Evolutionary conservation across 164 flowering plant species (phyloP).

Genomic region (Litsea cubeba): DNA sequence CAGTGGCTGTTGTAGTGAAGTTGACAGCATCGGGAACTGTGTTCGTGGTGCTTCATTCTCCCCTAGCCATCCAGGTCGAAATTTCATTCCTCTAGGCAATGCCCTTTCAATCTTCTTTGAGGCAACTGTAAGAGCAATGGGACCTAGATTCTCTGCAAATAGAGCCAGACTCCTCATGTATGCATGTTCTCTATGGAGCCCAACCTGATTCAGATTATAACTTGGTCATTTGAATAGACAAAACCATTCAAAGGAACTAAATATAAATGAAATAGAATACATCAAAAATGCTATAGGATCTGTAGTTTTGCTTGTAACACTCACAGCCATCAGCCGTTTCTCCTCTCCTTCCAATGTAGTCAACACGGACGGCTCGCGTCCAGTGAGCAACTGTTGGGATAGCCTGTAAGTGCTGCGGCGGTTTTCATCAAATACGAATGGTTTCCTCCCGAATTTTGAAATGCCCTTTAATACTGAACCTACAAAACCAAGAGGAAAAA

Average conservation of each 20-base stretch:
- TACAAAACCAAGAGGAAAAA: constrained; percentile 12
- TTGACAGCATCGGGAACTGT: constrained; percentile 1
- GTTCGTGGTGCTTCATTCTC: constrained; percentile 29
- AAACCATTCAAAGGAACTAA: constrained; percentile 1
- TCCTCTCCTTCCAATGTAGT: constrained; percentile 48
- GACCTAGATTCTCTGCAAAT: constrained; percentile 83
- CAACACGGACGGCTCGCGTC: constrained; percentile 35
- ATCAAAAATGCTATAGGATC: not conserved
- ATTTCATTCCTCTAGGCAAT: constrained; percentile 53
- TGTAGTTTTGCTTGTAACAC: constrained; percentile 16
- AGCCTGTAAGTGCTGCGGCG: constrained; percentile 64
- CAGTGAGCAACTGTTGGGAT: constrained; percentile 25
- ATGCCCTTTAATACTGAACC: constrained; percentile 38
- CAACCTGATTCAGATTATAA: constrained; percentile 49
- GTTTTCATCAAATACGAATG: constrained; percentile 45
- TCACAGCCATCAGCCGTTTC: constrained; percentile 66
- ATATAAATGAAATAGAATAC: not conserved
- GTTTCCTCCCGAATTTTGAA: constrained; percentile 51
- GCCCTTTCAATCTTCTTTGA: constrained; percentile 52
- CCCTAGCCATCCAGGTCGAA: constrained; percentile 69
- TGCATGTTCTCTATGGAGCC: constrained; percentile 52
- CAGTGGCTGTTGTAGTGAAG: constrained; percentile 2
- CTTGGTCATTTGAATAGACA: not conserved
- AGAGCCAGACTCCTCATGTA: constrained; percentile 83
- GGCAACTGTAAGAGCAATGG: constrained; percentile 70